Base-by-base conservation (phyloP, 1,139 yeast species). In the Insectozyma bohioensis region DNA sequence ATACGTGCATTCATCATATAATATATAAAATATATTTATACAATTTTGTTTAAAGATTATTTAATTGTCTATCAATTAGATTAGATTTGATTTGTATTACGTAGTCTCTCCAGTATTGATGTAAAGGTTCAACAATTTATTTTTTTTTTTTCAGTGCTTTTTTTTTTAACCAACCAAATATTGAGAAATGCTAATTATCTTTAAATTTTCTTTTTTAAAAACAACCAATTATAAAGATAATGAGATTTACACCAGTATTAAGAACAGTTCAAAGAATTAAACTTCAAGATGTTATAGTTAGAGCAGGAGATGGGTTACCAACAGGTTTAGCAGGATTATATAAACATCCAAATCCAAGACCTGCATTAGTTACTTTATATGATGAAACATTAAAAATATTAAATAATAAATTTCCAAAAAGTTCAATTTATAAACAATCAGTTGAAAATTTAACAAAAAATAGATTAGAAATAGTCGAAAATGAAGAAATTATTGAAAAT, bases 281-380 rank as follows among this genome's bases (percentile, higher is more conserved):
- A 11, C 26, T 35, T 13, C 12, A 30, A n/a, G 33, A 4, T 69
- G 79, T 84, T 24, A 69, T 84, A 43, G 74, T 84, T 41, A 78
- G 71, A 52, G 67, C 87, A n/a, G 77, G 78, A 5, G 63, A 70
- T 28, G 92, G 92, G 8, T 69, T 73, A 45, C 85, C 92, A 24
- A 85, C 95, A 23, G 95, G 95, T 47, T 53, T 86, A 41, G 75
- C 95, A 6, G 95, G 95, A 1, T 58, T 86, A 41, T 72, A 67
- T 54, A 84, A 81, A 53, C 95, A 85, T 55, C 95, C 95, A 36
- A 75, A 82, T 56, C 95, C 95, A 37, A 77, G 87, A 57, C 92
- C 94, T 3, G 85, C 90, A 3, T 70, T 86, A 49, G 64, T 79
- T 38, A 74, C 84, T 33, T 67, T 85, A 30, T 86, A 86, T 63